Evolutionary conservation across 2,329 filamentous ascomycete species (phyloP).

Genomic region (Ophiocordyceps camponoti-leonardi): DNA sequence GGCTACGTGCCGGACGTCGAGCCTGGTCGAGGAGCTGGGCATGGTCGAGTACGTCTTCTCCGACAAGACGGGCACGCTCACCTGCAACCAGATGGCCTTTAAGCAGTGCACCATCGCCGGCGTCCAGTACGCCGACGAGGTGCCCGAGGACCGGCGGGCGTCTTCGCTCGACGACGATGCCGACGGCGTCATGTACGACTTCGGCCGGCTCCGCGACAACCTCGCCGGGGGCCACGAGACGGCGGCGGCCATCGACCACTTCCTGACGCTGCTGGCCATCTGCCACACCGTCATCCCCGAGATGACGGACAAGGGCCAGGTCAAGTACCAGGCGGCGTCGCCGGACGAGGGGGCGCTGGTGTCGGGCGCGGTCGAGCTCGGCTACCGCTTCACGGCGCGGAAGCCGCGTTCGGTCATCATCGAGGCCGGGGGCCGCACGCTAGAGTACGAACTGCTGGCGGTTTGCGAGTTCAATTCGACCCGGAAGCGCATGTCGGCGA

Average conservation of each 20-base stretch:
- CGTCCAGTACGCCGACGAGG: conserved; percentile 81
- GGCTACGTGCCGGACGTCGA: conserved; percentile 89
- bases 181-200: conserved; percentile 70
- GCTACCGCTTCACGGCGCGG: conserved; percentile 79
- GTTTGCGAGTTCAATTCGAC: conserved; percentile 97
- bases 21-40: conserved; percentile 87
- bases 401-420: conserved; percentile 83
- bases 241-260: conserved; percentile 50
- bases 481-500: conserved; percentile 92
- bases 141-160: conserved; percentile 77
- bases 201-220: conserved; percentile 58
- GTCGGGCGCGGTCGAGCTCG: conserved; percentile 69
- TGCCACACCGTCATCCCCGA: conserved; percentile 98
- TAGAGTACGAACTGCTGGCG: conserved; percentile 78
- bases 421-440: conserved; percentile 50
- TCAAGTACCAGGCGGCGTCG: conserved; percentile 96
- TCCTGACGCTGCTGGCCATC: conserved; percentile 69
- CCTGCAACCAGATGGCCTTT: conserved; percentile 99
- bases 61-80: conserved; percentile 92
- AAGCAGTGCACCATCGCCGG: conserved; percentile 87
- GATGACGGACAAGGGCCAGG: conserved; percentile 58
- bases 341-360: conserved; percentile 96
- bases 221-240: conserved; percentile 35
- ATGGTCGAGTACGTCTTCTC: conserved; percentile 99
- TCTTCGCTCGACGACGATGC: conserved; percentile 71